A percentile compares a stretch with the other conserved stretches of the same genome.
phyloP scores from a whole-genome alignment of 192 early-diverging fungal genomes.

The Podila clonocystis region DNA sequence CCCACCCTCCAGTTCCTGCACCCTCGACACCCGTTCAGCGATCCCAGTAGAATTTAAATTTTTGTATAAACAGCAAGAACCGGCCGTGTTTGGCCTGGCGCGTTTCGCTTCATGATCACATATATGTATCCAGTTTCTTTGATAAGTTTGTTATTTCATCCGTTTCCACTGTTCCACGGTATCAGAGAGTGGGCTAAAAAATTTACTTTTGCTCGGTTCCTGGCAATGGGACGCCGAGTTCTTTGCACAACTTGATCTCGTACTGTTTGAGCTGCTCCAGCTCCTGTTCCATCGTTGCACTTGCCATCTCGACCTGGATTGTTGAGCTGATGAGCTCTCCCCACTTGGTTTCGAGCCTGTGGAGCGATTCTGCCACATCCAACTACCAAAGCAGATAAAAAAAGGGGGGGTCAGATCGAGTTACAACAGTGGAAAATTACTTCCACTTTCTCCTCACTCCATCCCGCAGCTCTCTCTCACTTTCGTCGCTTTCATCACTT shows the following conservation, averaged over 20 bases:
- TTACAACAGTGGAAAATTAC: neutral
- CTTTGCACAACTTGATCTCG: slow-evolving; percentile 38
- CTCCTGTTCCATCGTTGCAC: slow-evolving; percentile 55
- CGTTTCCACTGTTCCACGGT: neutral
- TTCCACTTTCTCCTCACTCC: neutral
- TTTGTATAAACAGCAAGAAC: neutral
- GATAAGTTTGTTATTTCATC: neutral
- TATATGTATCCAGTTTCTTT: too few species aligned
- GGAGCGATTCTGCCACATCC: slow-evolving; percentile 53
- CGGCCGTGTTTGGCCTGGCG: neutral
- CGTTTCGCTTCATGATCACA: too few species aligned
- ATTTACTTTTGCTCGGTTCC: neutral
- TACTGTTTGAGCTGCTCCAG: slow-evolving; percentile 55
- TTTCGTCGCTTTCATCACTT: neutral
- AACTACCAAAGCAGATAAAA: slow-evolving; percentile 13
- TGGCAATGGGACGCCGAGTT: slow-evolving; percentile 18
- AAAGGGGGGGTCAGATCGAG: neutral
- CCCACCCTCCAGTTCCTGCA: slow-evolving; percentile 11
- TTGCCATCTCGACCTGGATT: slow-evolving; percentile 62
- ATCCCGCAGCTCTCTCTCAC: neutral
- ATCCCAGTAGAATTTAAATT: neutral
- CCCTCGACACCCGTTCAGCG: neutral
- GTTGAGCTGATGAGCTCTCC: slow-evolving; percentile 59
- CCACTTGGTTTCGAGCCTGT: slow-evolving; percentile 62
- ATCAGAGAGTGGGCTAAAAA: neutral